Base-by-base conservation (phyloP, 2,329 filamentous ascomycete species). In the Nannizziopsis barbatae region DNA sequence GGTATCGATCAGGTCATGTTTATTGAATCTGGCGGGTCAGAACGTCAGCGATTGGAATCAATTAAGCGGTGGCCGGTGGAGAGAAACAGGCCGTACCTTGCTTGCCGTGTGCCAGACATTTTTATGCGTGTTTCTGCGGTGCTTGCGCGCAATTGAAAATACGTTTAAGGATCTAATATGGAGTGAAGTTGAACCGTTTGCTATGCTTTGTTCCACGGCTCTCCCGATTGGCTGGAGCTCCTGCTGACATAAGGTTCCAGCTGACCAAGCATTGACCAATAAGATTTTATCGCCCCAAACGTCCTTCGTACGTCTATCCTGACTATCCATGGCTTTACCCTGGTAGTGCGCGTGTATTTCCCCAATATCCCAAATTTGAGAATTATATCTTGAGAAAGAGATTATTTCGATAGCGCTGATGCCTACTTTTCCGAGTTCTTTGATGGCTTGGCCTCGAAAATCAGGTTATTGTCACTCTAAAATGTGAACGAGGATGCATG, bases 1-100 rank as follows among this genome's bases (percentile, higher is more conserved):
- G 64, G 86, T 92, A 77, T 98, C 92, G 75, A 92, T 79, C 71
- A 96, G 85, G 73, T 85, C 77, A 67, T 88, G 76, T 74, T 95
- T 86, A 73, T 87, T 88, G 83, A 96, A 96, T 69, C 92, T 96
- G 70, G 10, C n/a, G 17, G 38, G 15, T 22, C 10, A 31, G 32
- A 30, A 45, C 22, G 39, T 51, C 36, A 47, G 44, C 39, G 33
- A 35, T 35, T 38, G 12, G 22, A 45, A 31, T 30, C 11, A 37
- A 22, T 27, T 27, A 32, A n/a, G 10, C 20, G 15, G 10, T 18
- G 5, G n/a, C 20, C 6, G 15, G 8, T 33, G 14, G 12, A 40
- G 22, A 6, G 33, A 17, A 47, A 49, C 43, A 12, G 41, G 38
- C 12, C 49, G 27, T 51, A 55, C 54, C 52, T 46, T 37, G 54